These are phyloP conservation scores for Lathyrus tuberosus DNA, from an alignment of 306 rosid species.

Conservation along the genomic window DNA sequence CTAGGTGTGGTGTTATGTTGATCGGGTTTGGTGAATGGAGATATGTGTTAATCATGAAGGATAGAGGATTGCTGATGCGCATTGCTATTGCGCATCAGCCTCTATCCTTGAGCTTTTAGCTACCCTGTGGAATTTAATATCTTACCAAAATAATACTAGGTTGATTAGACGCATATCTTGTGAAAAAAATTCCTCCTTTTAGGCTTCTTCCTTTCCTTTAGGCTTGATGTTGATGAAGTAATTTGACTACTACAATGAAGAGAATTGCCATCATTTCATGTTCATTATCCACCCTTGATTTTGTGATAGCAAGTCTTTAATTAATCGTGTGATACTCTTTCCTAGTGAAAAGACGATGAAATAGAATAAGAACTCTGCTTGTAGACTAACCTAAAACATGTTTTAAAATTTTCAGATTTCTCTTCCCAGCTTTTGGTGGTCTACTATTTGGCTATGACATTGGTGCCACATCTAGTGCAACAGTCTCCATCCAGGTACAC, in stretches of 20 bases:
- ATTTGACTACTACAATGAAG: slow-evolving; percentile 11
- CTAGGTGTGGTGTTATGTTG: not conserved
- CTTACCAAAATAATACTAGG: slow-evolving; percentile 7
- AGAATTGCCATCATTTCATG: slow-evolving; percentile 29
- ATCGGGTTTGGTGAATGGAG: slow-evolving; percentile 25
- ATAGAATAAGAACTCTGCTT: slow-evolving; percentile 5
- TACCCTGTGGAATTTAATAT: slow-evolving; percentile 7
- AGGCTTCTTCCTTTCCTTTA: not conserved
- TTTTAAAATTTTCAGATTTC: slow-evolving; percentile 64
- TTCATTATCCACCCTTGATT: slow-evolving; percentile 12
- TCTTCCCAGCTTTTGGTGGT: slow-evolving; percentile 97
- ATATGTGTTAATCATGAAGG: slow-evolving; percentile 24
- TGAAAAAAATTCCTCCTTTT: not conserved
- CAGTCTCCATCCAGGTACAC: slow-evolving; percentile 74
- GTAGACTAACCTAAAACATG: slow-evolving; percentile 18
- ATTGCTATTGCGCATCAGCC: not conserved
- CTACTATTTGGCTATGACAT: slow-evolving; percentile 90
- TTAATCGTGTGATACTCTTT: slow-evolving; percentile 21
- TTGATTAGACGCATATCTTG: slow-evolving; percentile 15
- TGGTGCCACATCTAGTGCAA: slow-evolving; percentile 88
- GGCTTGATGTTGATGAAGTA: slow-evolving; percentile 13
- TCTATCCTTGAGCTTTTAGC: slow-evolving; percentile 7
- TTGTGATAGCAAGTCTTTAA: slow-evolving; percentile 18
- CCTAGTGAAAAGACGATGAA: not conserved
- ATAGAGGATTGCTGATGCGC: slow-evolving; percentile 12